Evolutionary conservation across 768 basidiomycete genomes (phyloP).

Genomic region (Fomitopsis pulvina): DNA sequence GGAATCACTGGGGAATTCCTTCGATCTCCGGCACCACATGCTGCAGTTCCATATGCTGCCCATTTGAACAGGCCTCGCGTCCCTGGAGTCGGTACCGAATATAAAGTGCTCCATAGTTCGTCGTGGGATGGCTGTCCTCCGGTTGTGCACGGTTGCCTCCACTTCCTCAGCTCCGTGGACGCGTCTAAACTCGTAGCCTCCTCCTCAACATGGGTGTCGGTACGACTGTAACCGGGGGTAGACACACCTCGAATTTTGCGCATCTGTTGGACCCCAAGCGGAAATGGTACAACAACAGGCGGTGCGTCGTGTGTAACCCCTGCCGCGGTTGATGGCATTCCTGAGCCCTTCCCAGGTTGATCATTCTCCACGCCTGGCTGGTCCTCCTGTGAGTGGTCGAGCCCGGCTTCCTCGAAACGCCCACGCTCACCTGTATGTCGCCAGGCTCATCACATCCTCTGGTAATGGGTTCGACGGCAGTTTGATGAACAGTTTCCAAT

Average conservation of each 20-base stretch:
- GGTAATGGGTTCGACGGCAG: slow-evolving; percentile 73
- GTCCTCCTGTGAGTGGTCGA: slow-evolving; percentile 44
- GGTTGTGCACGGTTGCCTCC: not conserved
- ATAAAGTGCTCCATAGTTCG: not conserved
- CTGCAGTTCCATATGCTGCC: not conserved
- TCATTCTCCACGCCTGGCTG: slow-evolving; percentile 64
- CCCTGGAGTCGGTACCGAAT: not conserved
- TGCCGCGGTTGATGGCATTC: not conserved
- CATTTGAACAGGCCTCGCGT: not conserved
- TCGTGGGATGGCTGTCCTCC: not conserved
- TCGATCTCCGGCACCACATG: slow-evolving; percentile 1
- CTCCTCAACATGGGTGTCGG: slow-evolving; percentile 4
- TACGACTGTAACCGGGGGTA: slow-evolving; percentile 20
- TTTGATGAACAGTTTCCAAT: slow-evolving; percentile 79
- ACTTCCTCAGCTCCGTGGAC: not conserved
- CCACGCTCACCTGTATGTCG: not conserved
- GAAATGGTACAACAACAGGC: slow-evolving; percentile 74
- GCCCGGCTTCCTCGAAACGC: not conserved
- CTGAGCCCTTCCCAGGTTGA: slow-evolving; percentile 34
- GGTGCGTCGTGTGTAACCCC: slow-evolving; percentile 31
- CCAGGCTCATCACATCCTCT: slow-evolving; percentile 66
- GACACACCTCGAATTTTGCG: slow-evolving; percentile 30
- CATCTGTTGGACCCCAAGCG: slow-evolving; percentile 58
- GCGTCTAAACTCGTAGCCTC: not conserved
- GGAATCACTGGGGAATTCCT: slow-evolving; percentile 1